Evolutionary conservation across 805 yeast species (phyloP).

Genomic region (Candida berthetii): DNA sequence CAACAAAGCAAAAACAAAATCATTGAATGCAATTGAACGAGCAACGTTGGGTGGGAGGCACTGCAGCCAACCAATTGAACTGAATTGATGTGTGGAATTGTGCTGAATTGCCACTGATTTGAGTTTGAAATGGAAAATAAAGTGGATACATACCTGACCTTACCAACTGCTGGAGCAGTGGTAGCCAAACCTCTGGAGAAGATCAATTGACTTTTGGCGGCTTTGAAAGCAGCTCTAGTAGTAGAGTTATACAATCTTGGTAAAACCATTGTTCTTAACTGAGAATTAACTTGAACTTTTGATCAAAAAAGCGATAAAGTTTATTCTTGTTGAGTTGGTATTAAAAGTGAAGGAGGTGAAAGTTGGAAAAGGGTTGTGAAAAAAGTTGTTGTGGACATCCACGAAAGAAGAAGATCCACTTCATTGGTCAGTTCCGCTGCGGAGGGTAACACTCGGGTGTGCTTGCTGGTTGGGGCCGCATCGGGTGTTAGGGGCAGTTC

Average conservation of each 20-base stretch:
- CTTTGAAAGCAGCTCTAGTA: conserved; percentile 84
- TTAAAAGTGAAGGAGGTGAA: conserved; percentile 5
- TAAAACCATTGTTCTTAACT: conserved; percentile 32
- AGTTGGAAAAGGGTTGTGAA: conserved; percentile 5
- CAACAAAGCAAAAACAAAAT: not conserved
- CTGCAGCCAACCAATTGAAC: not conserved
- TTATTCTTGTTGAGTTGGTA: conserved; percentile 5
- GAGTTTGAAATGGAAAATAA: not conserved
- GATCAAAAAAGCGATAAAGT: not conserved
- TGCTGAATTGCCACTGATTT: not conserved
- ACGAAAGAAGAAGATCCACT: not conserved
- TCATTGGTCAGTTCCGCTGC: not conserved
- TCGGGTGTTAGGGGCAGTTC: too few species aligned
- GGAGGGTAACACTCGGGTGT: not conserved
- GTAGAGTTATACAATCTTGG: conserved; percentile 56
- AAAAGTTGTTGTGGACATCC: not conserved
- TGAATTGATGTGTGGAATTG: not conserved
- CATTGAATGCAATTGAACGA: not conserved
- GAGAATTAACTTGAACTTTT: not conserved
- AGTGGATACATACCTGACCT: conserved; percentile 68
- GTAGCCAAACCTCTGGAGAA: conserved; percentile 75
- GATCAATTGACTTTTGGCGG: conserved; percentile 76
- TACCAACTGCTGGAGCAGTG: conserved; percentile 74
- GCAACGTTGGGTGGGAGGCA: not conserved
- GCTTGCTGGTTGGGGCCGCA: too few species aligned